Conservation (phyloP, 495 filamentous ascomycete species). For the Podospora pseudopauciseta region DNA sequence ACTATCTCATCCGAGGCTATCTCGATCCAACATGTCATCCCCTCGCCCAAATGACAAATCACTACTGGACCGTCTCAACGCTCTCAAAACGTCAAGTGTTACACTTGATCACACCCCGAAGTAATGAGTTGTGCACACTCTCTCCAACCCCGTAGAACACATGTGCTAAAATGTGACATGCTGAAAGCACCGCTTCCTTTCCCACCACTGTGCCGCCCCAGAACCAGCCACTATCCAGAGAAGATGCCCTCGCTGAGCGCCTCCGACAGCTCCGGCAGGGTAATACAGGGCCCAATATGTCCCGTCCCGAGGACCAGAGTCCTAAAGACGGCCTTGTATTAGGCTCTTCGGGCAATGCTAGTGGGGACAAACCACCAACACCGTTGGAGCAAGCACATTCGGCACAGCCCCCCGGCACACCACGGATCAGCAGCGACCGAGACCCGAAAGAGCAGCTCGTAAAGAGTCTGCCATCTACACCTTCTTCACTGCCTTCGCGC, state of each 20-base stretch:
- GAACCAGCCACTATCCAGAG: conserved; percentile 30
- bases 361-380: neutral
- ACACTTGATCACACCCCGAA: conserved; percentile 32
- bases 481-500: neutral
- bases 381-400: neutral
- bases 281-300: conserved; percentile 10
- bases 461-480: neutral
- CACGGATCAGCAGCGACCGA: neutral
- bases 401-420: neutral
- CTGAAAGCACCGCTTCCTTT: conserved; percentile 12
- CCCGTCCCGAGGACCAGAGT: neutral
- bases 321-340: neutral
- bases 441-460: neutral
- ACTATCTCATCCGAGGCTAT: neutral
- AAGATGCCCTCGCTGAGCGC: conserved; percentile 43
- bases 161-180: conserved; percentile 11
- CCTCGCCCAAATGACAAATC: conserved; percentile 62
- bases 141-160: neutral
- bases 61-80: conserved; percentile 81
- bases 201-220: neutral
- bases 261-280: conserved; percentile 39
- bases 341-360: neutral
- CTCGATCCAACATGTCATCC: neutral
- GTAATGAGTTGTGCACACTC: conserved; percentile 25
- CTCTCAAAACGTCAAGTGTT: conserved; percentile 51